Conservation (phyloP, 176 grass and related monocot species). For the Triticum urartu region DNA sequence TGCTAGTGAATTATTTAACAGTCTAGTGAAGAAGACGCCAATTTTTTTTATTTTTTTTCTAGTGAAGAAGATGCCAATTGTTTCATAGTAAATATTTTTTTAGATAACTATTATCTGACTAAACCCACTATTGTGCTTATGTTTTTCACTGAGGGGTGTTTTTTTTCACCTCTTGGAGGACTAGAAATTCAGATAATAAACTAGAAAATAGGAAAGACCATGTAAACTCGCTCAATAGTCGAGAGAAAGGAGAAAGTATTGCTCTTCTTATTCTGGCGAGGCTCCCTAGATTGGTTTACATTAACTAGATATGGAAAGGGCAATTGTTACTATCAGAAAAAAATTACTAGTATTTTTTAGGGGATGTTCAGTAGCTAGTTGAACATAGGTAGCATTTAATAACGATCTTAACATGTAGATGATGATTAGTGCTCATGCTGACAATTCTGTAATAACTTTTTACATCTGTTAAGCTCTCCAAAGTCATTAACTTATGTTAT, state of each 20-base stretch:
- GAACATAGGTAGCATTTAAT: not conserved
- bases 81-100: not conserved
- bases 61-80: not conserved
- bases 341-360: not conserved
- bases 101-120: constrained; percentile 7
- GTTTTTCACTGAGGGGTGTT: not conserved
- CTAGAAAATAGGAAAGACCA: not conserved
- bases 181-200: not conserved
- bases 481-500: constrained; percentile 20
- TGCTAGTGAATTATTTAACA: constrained; percentile 4
- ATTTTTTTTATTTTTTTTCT: no score
- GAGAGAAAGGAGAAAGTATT: not conserved
- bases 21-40: not conserved
- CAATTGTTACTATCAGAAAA: not conserved
- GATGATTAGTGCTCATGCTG: not conserved
- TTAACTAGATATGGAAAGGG: not conserved
- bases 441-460: not conserved
- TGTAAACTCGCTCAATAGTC: not conserved
- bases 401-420: constrained; percentile 13
- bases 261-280: not conserved
- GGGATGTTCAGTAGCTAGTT: not conserved
- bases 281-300: not conserved
- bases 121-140: not conserved
- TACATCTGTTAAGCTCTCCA: constrained; percentile 10
- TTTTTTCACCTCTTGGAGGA: not conserved